Base-by-base conservation (phyloP, 1,139 yeast species). In the Diutina rugosa region DNA sequence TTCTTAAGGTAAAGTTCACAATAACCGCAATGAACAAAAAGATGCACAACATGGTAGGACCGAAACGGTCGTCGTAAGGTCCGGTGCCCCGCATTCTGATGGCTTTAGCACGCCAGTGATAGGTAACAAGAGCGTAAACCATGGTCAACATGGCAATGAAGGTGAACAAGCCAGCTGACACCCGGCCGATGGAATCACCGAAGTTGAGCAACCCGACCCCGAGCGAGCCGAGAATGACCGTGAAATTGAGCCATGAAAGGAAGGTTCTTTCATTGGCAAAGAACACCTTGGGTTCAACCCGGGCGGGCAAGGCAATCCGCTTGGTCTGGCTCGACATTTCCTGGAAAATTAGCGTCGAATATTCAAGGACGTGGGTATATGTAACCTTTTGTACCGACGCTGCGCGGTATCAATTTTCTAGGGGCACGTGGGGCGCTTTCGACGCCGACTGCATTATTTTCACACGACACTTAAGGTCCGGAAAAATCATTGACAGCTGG, bases 81-180 rank as follows among this genome's bases (percentile, higher is more conserved):
- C 99, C 99, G 12, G 95, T 81, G 45, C 99, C 99, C 72, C 98
- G 85, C 73, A 93, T 81, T 71, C 99, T 85, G 65, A 93, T 93
- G 59, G 99, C 99, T 68, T 91, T 90, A 3, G 99, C 99, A 77
- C 99, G 89, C 99, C 99, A 95, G 72, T 93, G 99, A 71, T 95
- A 93, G 28, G 98, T 95, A 55, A 90, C 80, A 61, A 93, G 80
- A 6, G 99, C 99, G 67, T 93, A 93, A 8, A 86, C 80, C 99
- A 93, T 93, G 45, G 98, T 93, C 62, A 90, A 89, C 98, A 93
- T 91, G 63, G 99, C 97, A 61, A 86, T 84, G 61, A 93, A 79
- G 2, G 99, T 95, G 78, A 93, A 93, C 60, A 93, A 78, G 3
- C 95, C 96, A 56, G 99, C 98, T 62, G 95, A 85, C 60, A 93